phyloP scores from a whole-genome alignment of 257 asterid species.

The Parsonsia alboflavescens region DNA sequence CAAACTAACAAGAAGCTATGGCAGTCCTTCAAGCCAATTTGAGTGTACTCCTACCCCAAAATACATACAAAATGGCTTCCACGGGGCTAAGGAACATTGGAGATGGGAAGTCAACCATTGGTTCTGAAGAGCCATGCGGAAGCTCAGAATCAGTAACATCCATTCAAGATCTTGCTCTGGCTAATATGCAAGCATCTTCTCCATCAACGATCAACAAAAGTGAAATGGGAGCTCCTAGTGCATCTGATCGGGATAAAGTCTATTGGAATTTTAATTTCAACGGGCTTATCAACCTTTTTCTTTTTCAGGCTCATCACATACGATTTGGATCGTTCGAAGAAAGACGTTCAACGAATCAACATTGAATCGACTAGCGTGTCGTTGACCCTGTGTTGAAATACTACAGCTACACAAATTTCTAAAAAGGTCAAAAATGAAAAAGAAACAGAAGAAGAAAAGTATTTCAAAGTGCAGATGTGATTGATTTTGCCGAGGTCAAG shows the following conservation, averaged over 20 bases:
- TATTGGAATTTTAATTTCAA: constrained; percentile 13
- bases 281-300: constrained; percentile 19
- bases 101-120: constrained; percentile 24
- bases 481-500: no score
- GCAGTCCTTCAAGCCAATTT: constrained; percentile 41
- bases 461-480: no score
- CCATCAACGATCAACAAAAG: constrained; percentile 19
- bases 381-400: no score
- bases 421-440: no score
- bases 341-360: no score
- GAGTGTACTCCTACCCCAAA: constrained; percentile 37
- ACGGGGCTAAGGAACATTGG: constrained; percentile 19
- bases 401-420: no score
- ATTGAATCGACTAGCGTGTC: no score
- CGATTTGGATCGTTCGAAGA: no score
- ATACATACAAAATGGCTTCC: constrained; percentile 26
- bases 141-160: constrained; percentile 66
- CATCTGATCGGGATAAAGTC: constrained; percentile 17
- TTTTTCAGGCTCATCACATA: no score
- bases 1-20: constrained; percentile 35
- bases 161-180: constrained; percentile 41
- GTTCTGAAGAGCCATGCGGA: constrained; percentile 30
- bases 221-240: constrained; percentile 18
- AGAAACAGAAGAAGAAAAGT: no score
- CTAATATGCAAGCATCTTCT: constrained; percentile 24